phyloP scores from a whole-genome alignment of 768 basidiomycete species.

The Botryobasidium botryosum region DNA sequence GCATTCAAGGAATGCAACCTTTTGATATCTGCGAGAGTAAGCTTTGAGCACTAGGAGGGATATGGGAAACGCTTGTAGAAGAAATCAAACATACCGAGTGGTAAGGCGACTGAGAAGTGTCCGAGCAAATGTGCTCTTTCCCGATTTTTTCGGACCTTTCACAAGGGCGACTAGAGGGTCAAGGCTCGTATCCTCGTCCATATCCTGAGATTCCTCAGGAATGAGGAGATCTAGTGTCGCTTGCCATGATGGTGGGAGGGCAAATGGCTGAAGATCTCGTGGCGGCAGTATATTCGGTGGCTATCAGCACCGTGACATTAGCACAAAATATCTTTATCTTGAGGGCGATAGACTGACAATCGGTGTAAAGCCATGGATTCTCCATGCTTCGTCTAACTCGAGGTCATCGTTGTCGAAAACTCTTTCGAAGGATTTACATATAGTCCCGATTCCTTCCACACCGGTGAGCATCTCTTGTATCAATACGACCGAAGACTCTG shows the following conservation, averaged over 20 bases:
- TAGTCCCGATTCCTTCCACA: slow-evolving; percentile 45
- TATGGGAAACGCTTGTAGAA: neutral
- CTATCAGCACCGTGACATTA: too few relatives aligned
- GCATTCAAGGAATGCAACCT: slow-evolving; percentile 84
- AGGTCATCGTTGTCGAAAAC: slow-evolving; percentile 36
- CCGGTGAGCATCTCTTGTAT: too few relatives aligned
- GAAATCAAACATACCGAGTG: slow-evolving; percentile 27
- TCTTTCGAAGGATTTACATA: slow-evolving; percentile 45
- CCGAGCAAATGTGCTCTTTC: slow-evolving; percentile 80
- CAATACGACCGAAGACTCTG: too few relatives aligned
- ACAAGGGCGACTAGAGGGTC: slow-evolving; percentile 37
- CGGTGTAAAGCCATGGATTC: slow-evolving; percentile 28
- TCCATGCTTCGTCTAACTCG: slow-evolving; percentile 23
- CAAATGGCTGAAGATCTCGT: slow-evolving; percentile 20
- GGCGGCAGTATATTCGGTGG: slow-evolving; percentile 13
- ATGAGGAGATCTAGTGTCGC: too few relatives aligned
- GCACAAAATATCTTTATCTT: slow-evolving; percentile 16
- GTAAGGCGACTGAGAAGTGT: slow-evolving; percentile 55
- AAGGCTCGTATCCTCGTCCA: too few relatives aligned
- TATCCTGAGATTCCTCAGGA: too few relatives aligned
- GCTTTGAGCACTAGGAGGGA: slow-evolving; percentile 1
- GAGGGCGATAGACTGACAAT: too few relatives aligned
- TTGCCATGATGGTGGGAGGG: slow-evolving; percentile 24
- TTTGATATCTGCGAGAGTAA: slow-evolving; percentile 34
- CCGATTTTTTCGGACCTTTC: slow-evolving; percentile 71